Base-by-base conservation (phyloP, 169 alveolate species). In the Plasmodium vivax region DNA sequence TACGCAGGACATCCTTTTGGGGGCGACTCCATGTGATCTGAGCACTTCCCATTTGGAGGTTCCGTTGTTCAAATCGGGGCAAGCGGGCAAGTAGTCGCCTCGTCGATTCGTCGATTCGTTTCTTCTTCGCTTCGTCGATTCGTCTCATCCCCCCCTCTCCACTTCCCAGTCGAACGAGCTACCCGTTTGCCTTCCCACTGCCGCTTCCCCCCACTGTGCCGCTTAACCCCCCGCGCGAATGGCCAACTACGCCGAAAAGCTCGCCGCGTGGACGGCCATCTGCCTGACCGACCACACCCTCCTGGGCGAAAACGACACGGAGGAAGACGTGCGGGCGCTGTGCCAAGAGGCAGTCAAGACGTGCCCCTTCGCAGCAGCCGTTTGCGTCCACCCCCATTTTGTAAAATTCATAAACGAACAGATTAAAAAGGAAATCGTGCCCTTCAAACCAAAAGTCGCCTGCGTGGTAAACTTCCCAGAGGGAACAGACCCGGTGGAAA, bases 391-490 rank as follows among this genome's bases (percentile, higher is more conserved):
- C 27, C 97, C 97, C 12, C 30, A 74, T 58, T 94, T 91, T 83
- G 96, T 95, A 16, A 94, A 72, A 82, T 73, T 88, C 58, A 80
- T 93, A 8, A 88, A 88, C 12, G 90, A 77, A 30, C 38, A 79
- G n/a, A 88, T 88, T 47, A 88, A 80, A 62, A 80, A 93, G 73
- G 84, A 90, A 83, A 88, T 81, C 16, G 43, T 51, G 34, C 92
- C 93, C 75, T 84, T 84, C 32, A 36, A 68, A 68, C 85, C 95
- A 0, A 62, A 72, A 32, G 51, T 96, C 34, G 96, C 95, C 5
- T 92, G 95, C 47, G 97, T 96, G 6, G 83, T 96, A 38, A 96
- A 96, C 56, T 96, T 96, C 41, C 97, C 97, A 32, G 71, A 51
- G 79, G 97, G 97, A 19, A 75, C 84, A 27, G 95, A 87, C 72